Evolutionary conservation across 257 asterid species (phyloP).

Genomic region (Solanum corneliomulleri): DNA sequence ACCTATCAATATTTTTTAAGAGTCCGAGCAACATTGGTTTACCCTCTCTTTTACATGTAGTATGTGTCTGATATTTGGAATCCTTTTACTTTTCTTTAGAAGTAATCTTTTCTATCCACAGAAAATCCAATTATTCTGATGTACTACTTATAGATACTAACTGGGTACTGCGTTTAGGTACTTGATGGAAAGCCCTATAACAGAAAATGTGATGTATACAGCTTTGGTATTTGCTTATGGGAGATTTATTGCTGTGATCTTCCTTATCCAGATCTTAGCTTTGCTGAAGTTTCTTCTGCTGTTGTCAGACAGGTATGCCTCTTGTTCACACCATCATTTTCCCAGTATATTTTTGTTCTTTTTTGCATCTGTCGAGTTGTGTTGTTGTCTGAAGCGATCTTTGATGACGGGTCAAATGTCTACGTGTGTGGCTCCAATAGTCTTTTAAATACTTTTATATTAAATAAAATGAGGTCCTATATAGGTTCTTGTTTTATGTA

Average conservation of each 20-base stretch:
- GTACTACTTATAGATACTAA: background rate
- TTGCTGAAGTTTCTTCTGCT: constrained; percentile 82
- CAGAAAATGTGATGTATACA: constrained; percentile 87
- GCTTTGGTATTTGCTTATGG: constrained; percentile 88
- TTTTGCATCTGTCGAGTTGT: background rate
- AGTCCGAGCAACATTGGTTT: background rate
- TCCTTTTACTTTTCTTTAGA: background rate
- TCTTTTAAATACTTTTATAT: background rate
- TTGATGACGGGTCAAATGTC: background rate
- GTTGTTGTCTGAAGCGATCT: background rate
- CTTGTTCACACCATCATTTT: background rate
- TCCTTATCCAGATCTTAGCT: constrained; percentile 74
- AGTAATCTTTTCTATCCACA: background rate
- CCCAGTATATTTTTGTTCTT: background rate
- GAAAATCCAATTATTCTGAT: background rate
- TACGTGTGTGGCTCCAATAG: background rate
- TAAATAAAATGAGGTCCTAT: background rate
- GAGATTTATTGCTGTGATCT: constrained; percentile 91
- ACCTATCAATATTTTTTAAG: no score
- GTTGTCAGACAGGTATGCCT: constrained; percentile 74
- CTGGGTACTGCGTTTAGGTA: constrained; percentile 31
- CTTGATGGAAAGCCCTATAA: constrained; percentile 92
- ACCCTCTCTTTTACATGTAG: background rate
- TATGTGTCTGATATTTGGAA: background rate
- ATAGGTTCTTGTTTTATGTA: background rate